These are phyloP conservation scores for Gymnopilus dilepis DNA, from an alignment of 768 basidiomycete genomes.

Conservation along the genomic window DNA sequence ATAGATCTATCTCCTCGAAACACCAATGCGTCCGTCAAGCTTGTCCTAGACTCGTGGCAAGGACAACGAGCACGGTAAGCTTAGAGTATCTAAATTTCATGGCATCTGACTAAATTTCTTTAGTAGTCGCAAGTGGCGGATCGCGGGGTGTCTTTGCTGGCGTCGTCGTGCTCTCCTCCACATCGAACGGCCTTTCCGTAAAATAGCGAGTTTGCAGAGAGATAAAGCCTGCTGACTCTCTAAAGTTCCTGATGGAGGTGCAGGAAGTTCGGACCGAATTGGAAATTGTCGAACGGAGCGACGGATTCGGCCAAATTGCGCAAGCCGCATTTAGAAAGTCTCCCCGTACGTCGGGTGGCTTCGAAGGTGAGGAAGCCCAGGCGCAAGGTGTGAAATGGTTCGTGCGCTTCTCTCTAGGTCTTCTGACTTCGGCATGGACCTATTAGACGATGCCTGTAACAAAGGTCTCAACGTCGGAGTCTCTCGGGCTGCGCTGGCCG, in stretches of 20 bases:
- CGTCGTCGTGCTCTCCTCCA: no score
- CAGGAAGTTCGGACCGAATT: slow-evolving; percentile 21
- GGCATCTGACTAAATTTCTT: no score
- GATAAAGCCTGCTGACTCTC: neutral
- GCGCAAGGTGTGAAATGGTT: neutral
- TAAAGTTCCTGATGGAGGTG: slow-evolving; percentile 2
- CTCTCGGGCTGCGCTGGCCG: neutral
- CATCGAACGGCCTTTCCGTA: slow-evolving; percentile 5
- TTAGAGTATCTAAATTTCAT: no score
- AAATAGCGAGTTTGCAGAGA: slow-evolving; percentile 13
- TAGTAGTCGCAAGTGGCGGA: no score
- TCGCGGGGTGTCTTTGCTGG: no score
- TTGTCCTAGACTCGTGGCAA: no score
- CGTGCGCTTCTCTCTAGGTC: neutral
- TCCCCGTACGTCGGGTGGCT: neutral
- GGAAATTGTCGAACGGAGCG: slow-evolving; percentile 14
- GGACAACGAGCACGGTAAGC: no score
- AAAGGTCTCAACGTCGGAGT: neutral
- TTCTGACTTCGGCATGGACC: neutral
- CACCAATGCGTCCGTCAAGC: no score
- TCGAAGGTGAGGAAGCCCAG: slow-evolving; percentile 1
- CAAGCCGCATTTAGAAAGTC: neutral
- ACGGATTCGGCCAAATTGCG: slow-evolving; percentile 9
- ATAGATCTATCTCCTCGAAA: no score
- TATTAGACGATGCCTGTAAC: neutral